These are phyloP conservation scores for Phytophthora fragariaefolia DNA, from an alignment of 352 stramenopile species.

Conservation along the genomic window DNA sequence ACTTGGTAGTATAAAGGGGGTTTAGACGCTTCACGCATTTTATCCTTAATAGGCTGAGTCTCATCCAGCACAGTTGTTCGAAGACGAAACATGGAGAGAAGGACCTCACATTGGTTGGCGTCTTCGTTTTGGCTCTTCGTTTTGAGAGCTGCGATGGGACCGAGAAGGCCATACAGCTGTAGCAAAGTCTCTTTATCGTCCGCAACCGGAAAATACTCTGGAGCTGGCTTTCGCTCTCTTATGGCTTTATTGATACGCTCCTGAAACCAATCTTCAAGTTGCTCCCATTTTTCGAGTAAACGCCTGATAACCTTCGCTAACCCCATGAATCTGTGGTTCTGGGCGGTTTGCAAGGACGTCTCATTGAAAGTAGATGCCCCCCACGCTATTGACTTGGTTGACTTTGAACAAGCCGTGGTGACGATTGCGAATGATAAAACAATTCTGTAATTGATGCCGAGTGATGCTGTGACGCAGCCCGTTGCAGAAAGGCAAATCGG, in stretches of 20 bases:
- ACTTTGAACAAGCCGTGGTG: too few relatives aligned
- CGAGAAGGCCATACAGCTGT: conserved; percentile 9
- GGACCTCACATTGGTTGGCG: conserved; percentile 15
- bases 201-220: not conserved
- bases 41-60: not conserved
- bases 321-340: conserved; percentile 18
- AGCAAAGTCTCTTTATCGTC: conserved; percentile 14
- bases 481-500: too few relatives aligned
- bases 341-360: too few relatives aligned
- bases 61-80: conserved; percentile 4
- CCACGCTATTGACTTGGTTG: too few relatives aligned
- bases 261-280: conserved; percentile 25
- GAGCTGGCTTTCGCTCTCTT: conserved; percentile 4
- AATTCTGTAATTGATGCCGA: too few relatives aligned
- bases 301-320: conserved; percentile 9
- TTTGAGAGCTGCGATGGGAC: conserved; percentile 12
- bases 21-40: not conserved
- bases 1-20: conserved; percentile 7
- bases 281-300: conserved; percentile 14
- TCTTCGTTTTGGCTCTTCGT: conserved; percentile 8
- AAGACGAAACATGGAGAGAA: conserved; percentile 5
- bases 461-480: too few relatives aligned
- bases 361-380: too few relatives aligned
- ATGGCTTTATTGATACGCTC: conserved; percentile 14
- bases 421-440: too few relatives aligned